Base-by-base conservation (phyloP, 75 land plant genomes). In the Sequoia sempervirens region DNA sequence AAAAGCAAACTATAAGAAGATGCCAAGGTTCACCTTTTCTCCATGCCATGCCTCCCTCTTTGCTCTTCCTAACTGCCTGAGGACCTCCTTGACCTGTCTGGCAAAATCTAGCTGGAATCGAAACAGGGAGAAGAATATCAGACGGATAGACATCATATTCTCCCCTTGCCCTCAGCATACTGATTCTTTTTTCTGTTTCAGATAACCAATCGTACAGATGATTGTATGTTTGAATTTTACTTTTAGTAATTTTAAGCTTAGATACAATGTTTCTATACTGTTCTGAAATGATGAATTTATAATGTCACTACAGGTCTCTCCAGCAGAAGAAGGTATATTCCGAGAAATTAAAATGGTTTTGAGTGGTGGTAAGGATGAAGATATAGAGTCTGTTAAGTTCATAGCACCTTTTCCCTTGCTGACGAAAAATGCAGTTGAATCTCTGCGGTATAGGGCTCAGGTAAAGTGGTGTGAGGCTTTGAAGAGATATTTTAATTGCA, bases 401-500 rank as follows among this genome's bases (percentile, higher is more conserved):
- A 92, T 97, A 85, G 84, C 87, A 13, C 96, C 93, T 4, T 97
- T 94, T 90, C 96, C 98, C 40, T 84, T 95, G 37, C 87, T 96
- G 20, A 89, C 96, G 10, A 88, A 89, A 50, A 87, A 88, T 88
- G 98, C 98, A 41, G 96, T 96, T 61, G 99, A 97, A 81, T 88
- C 98, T 47, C 89, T 97, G 64, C 85, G 99, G 38, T 97, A 97
- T 75, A 91, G 99, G 86, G 96, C 96, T 79, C 94, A 97, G 94
- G 97, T 95, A 88, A 83, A 28, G 23, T 34, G 45, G 28, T 75
- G 41, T 40, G n/a, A 78, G 12, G 38, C 37, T 36, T 36, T 36
- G 32, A 69, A 45, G 47, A 72, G 17, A 43, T 68, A 9, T 45
- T 37, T 36, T 38, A 83, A 54, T 83, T 56, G 26, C 75, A 28